Evolutionary conservation across 2,329 filamentous ascomycete genomes (phyloP).

Genomic region (Fusarium lyarnte): DNA sequence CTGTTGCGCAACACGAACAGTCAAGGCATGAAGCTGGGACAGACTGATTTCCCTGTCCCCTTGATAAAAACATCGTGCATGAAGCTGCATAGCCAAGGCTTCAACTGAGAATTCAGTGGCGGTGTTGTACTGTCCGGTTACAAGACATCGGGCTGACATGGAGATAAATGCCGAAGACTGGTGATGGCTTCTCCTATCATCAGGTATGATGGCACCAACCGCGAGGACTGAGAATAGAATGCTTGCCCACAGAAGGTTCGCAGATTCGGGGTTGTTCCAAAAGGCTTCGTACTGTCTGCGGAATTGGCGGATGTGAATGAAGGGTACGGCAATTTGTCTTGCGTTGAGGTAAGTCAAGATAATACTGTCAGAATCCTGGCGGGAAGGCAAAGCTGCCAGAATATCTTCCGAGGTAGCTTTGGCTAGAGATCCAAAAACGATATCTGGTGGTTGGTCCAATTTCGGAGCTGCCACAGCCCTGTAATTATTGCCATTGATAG

Average conservation of each 20-base stretch:
- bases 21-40: neutral
- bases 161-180: neutral
- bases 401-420: neutral
- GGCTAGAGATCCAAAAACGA: neutral
- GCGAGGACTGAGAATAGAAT: constrained; percentile 20
- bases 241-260: constrained; percentile 15
- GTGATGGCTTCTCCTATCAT: rapidly evolving
- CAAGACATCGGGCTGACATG: constrained; percentile 11
- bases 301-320: constrained; percentile 25
- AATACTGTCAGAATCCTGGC: constrained; percentile 1
- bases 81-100: constrained; percentile 12
- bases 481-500: rapidly evolving
- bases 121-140: constrained; percentile 3
- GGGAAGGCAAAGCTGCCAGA: neutral
- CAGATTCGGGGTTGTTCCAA: neutral
- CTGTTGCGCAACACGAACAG: constrained; percentile 14
- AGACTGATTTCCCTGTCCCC: neutral
- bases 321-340: neutral
- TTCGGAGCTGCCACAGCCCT: neutral
- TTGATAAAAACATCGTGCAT: neutral
- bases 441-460: neutral
- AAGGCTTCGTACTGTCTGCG: constrained; percentile 25
- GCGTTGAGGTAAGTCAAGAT: constrained; percentile 19
- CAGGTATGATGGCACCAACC: neutral
- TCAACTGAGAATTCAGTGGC: constrained; percentile 8